phyloP scores from a whole-genome alignment of 306 rosid species.

The Clitoria ternatea region DNA sequence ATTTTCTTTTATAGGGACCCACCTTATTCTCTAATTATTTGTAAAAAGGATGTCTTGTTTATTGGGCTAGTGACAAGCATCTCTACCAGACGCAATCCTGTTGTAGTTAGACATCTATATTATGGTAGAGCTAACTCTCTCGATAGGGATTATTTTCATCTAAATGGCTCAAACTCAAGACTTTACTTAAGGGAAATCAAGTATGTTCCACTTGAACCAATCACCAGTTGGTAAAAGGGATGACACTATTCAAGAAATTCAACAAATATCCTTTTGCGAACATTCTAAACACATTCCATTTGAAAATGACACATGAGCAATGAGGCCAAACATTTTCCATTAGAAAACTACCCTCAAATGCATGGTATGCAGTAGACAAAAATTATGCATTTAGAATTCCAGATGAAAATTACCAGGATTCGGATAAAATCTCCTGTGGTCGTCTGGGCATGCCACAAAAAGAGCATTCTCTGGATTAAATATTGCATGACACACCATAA shows the following conservation, averaged over 20 bases:
- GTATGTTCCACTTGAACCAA: too few species aligned
- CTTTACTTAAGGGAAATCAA: too few species aligned
- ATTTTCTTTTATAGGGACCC: not conserved
- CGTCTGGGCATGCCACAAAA: slow-evolving; percentile 73
- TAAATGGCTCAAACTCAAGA: too few species aligned
- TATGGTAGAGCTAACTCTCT: too few species aligned
- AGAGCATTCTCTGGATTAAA: slow-evolving; percentile 70
- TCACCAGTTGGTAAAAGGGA: too few species aligned
- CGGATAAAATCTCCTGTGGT: slow-evolving; percentile 73
- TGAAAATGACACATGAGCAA: not conserved
- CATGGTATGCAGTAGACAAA: not conserved
- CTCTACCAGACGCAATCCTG: too few species aligned
- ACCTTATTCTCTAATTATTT: not conserved
- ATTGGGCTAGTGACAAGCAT: too few species aligned
- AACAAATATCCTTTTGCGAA: not conserved
- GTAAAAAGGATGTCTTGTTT: too few species aligned
- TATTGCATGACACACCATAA: slow-evolving; percentile 71
- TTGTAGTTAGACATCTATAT: too few species aligned
- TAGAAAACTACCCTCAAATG: not conserved
- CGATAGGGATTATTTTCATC: too few species aligned
- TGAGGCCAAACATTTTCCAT: not conserved
- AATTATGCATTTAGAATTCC: not conserved
- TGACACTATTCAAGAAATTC: not conserved
- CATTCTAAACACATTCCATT: not conserved
- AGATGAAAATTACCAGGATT: slow-evolving; percentile 58